Evolutionary conservation across 208 protist species (phyloP), one percentile per base, ranked within the genome.

Genomic region (Novymonas esmeraldas): DNA sequence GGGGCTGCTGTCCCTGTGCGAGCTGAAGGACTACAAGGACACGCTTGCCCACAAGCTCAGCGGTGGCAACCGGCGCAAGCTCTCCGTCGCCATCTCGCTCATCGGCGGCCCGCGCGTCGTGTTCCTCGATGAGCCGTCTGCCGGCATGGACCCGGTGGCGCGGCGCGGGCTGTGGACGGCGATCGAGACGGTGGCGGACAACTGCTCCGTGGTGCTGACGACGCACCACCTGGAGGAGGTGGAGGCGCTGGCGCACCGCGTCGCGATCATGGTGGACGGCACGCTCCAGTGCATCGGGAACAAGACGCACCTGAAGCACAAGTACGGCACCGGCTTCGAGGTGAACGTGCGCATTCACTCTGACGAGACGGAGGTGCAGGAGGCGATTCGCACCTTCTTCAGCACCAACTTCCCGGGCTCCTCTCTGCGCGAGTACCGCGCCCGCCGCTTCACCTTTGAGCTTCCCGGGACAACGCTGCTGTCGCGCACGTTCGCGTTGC

Each of bases 171-270:
- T 95, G 42, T 95, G 90, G 93, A 87, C 68, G 33, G 75, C 74
- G 16, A 92, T 86, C 49, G 78, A 89, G 70, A 65, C 56, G 71
- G 87, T 79, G 22, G 42, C 85, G 0, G 49, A 79, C 44, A 73
- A 82, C 72, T 89, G 84, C 77, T 81, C 87, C 39, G 76, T 94
- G 6, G 83, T 94, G 69, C 71, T 98, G 58, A 97, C 95, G 55
- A 97, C 95, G 51, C 96, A 98, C 66, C 90, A 96, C 56, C 80
- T 98, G 78, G 93, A 97, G 65, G 96, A 98, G 83, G 85, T 90
- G 64, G 92, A 97, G 68, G 90, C 90, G 4, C 70, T 98, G 11
- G 85, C 84, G 22, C 36, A 79, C 56, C 58, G 67, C 38, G 71
- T 95, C 5, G 86, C 84, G 13, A 95, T 97, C 28, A 95, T 97